phyloP scores from a whole-genome alignment of 1,284 basidiomycete species.

The Coriolopsis trogii region DNA sequence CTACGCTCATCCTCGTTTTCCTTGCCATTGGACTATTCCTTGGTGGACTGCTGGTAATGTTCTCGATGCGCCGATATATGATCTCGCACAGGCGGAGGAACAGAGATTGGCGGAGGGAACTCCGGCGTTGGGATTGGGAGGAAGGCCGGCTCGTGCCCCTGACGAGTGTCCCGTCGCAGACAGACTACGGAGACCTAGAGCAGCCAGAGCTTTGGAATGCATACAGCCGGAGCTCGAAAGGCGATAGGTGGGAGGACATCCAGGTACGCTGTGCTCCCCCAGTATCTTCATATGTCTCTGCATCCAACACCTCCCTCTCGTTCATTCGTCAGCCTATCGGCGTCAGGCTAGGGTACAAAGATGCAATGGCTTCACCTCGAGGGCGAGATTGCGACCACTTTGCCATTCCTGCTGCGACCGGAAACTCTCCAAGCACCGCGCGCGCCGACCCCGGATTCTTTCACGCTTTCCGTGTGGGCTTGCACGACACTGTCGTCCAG shows the following conservation, averaged over 20 bases:
- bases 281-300: background rate
- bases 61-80: conserved; percentile 28
- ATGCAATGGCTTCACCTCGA: background rate
- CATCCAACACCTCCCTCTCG: background rate
- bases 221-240: background rate
- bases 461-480: conserved; percentile 12
- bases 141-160: conserved; percentile 1
- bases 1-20: conserved; percentile 34
- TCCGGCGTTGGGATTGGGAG: conserved; percentile 10
- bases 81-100: conserved; percentile 12
- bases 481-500: conserved; percentile 13
- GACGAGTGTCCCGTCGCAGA: background rate
- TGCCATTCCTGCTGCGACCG: background rate
- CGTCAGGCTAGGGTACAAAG: conserved; percentile 1
- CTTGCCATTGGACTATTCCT: conserved; percentile 33
- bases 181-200: conserved; percentile 9
- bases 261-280: conserved; percentile 19
- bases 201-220: conserved; percentile 30
- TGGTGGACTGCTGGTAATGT: conserved; percentile 30
- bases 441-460: background rate
- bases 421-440: background rate
- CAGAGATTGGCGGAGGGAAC: conserved; percentile 1
- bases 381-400: background rate
- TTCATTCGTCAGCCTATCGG: conserved; percentile 9
- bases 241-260: conserved; percentile 16